Conservation (phyloP, 1,139 yeast genomes). For the Blastobotrys ciferrii region DNA sequence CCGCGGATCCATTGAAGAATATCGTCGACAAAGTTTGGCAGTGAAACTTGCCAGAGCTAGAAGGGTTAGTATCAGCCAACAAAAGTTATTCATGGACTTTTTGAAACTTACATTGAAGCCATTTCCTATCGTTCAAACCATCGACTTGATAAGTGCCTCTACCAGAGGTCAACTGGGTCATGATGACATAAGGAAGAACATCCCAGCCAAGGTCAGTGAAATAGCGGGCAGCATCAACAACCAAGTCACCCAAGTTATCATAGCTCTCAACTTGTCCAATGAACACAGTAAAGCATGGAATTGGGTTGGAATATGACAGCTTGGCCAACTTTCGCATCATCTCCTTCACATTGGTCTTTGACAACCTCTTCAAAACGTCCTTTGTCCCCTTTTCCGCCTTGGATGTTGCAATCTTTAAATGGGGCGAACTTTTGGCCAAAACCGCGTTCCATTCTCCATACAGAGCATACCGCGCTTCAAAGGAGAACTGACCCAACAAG, state of each 20-base stretch:
- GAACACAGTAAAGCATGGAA: slow-evolving; percentile 57
- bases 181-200: slow-evolving; percentile 68
- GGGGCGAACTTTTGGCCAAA: slow-evolving; percentile 51
- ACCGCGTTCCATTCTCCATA: slow-evolving; percentile 80
- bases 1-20: slow-evolving; percentile 37
- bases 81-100: slow-evolving; percentile 27
- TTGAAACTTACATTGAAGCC: slow-evolving; percentile 57
- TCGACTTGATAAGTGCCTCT: slow-evolving; percentile 69
- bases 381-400: slow-evolving; percentile 81
- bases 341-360: slow-evolving; percentile 77
- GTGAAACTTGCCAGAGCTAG: slow-evolving; percentile 40
- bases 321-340: slow-evolving; percentile 79
- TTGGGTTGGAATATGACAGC: slow-evolving; percentile 75
- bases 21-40: slow-evolving; percentile 37
- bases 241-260: slow-evolving; percentile 75
- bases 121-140: slow-evolving; percentile 78
- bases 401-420: slow-evolving; percentile 61
- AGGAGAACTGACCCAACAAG: slow-evolving; percentile 53
- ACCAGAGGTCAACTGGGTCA: slow-evolving; percentile 69
- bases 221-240: slow-evolving; percentile 77
- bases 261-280: slow-evolving; percentile 74
- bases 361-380: slow-evolving; percentile 74
- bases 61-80: slow-evolving; percentile 37
- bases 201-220: slow-evolving; percentile 87
- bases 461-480: slow-evolving; percentile 68